Conservation (phyloP, 306 rosid species). For the Castanopsis chinensis region DNA sequence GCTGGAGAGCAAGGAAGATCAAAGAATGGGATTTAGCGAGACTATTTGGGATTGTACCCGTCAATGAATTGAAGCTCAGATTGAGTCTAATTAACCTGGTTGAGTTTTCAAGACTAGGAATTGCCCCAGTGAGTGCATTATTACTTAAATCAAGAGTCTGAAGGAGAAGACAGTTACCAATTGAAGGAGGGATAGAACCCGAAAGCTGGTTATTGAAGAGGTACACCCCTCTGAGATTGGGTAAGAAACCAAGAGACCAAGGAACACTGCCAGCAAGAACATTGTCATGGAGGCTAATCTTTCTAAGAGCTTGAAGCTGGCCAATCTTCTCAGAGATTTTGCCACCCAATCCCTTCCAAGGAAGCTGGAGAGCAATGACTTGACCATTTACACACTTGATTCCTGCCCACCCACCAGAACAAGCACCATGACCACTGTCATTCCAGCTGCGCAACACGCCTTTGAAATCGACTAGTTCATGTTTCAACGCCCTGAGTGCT, state of each 20-base stretch:
- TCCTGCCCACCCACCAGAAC: slow-evolving; percentile 91
- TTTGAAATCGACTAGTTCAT: slow-evolving; percentile 52
- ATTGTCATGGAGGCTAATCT: slow-evolving; percentile 82
- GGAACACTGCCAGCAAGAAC: slow-evolving; percentile 61
- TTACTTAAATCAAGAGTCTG: slow-evolving; percentile 85
- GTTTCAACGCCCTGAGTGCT: slow-evolving; percentile 65
- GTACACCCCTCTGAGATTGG: slow-evolving; percentile 82
- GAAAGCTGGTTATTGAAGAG: slow-evolving; percentile 89
- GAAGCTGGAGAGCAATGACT: slow-evolving; percentile 88
- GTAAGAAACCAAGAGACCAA: slow-evolving; percentile 62
- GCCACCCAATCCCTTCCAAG: slow-evolving; percentile 87
- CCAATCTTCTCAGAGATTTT: slow-evolving; percentile 75
- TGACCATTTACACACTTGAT: slow-evolving; percentile 88
- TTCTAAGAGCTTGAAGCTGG: slow-evolving; percentile 69
- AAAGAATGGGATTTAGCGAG: slow-evolving; percentile 51
- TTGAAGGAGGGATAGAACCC: slow-evolving; percentile 75
- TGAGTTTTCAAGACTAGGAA: slow-evolving; percentile 63
- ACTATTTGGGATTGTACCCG: slow-evolving; percentile 69
- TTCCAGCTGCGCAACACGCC: slow-evolving; percentile 85
- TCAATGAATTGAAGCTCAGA: slow-evolving; percentile 75
- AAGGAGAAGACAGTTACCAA: slow-evolving; percentile 70
- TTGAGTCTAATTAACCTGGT: slow-evolving; percentile 66
- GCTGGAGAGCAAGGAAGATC: slow-evolving; percentile 60
- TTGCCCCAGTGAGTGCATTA: slow-evolving; percentile 60
- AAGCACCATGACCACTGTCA: slow-evolving; percentile 68